Conservation (phyloP, 73 alveolate species). For the Urostyla sp. region DNA sequence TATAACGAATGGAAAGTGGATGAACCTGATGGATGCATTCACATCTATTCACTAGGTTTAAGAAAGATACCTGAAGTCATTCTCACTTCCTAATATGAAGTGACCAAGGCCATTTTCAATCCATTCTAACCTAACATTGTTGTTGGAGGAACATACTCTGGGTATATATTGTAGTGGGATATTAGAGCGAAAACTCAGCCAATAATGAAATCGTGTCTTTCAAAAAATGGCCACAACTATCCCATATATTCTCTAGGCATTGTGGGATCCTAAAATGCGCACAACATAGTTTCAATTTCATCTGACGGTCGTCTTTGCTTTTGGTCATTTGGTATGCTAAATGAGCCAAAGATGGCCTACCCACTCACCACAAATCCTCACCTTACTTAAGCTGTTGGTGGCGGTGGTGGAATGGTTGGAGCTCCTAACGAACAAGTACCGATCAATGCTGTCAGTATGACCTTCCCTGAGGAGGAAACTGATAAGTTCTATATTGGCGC, state of each 20-base stretch:
- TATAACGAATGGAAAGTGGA: conserved; percentile 81
- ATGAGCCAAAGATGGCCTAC: conserved; percentile 84
- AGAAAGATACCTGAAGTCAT: conserved; percentile 91
- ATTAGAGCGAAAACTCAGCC: conserved; percentile 87
- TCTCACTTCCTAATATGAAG: conserved; percentile 78
- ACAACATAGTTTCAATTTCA: conserved; percentile 85
- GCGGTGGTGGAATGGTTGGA: conserved; percentile 3
- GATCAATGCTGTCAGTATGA: conserved; percentile 68
- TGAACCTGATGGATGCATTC: conserved; percentile 90
- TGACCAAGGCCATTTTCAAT: conserved; percentile 87
- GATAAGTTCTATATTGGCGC: conserved; percentile 89
- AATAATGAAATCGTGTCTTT: conserved; percentile 79
- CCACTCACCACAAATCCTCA: conserved; percentile 66
- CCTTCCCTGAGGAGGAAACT: conserved; percentile 84
- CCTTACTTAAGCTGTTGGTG: conserved; percentile 62
- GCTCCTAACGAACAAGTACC: conserved; percentile 58
- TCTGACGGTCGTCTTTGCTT: conserved; percentile 91
- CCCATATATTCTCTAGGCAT: conserved; percentile 87
- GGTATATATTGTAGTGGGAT: conserved; percentile 94
- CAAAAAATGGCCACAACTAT: conserved; percentile 81
- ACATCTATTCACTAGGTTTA: conserved; percentile 85
- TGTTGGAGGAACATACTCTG: conserved; percentile 93
- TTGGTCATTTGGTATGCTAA: conserved; percentile 89
- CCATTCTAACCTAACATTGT: conserved; percentile 87
- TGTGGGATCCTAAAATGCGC: conserved; percentile 91